Evolutionary conservation across 371 early-diverging fungal genomes (phyloP).

Genomic region (Mucor velutinosus): DNA sequence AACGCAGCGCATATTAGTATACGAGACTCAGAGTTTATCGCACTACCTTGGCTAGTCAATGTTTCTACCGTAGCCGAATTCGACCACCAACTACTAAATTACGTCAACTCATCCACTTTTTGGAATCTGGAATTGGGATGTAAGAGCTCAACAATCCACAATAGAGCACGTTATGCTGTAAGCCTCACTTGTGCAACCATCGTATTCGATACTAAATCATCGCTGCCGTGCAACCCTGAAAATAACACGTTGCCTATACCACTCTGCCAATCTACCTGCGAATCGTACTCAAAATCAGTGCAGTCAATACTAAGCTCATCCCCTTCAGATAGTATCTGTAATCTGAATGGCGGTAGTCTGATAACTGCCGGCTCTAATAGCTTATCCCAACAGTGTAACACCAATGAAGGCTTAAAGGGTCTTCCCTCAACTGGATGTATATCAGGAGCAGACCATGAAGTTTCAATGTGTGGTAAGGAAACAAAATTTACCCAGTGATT

Average conservation of each 20-base stretch:
- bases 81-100: slow-evolving; percentile 26
- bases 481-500: not conserved
- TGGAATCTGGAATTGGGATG: slow-evolving; percentile 35
- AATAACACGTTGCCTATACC: slow-evolving; percentile 26
- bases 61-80: slow-evolving; percentile 32
- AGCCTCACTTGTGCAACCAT: slow-evolving; percentile 36
- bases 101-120: slow-evolving; percentile 28
- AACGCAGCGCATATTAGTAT: slow-evolving; percentile 11
- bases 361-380: slow-evolving; percentile 12
- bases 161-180: slow-evolving; percentile 40
- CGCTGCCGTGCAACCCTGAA: slow-evolving; percentile 26
- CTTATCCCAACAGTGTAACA: slow-evolving; percentile 23
- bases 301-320: slow-evolving; percentile 10
- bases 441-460: slow-evolving; percentile 36
- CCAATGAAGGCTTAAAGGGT: slow-evolving; percentile 28
- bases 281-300: slow-evolving; percentile 13
- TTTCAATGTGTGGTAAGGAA: slow-evolving; percentile 40
- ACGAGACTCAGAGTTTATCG: slow-evolving; percentile 11
- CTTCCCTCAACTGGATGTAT: slow-evolving; percentile 23
- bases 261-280: slow-evolving; percentile 36
- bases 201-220: slow-evolving; percentile 21
- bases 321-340: slow-evolving; percentile 6
- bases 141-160: slow-evolving; percentile 12
- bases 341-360: slow-evolving; percentile 10
- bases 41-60: slow-evolving; percentile 27